phyloP scores from a whole-genome alignment of 2,329 filamentous ascomycete genomes.

The Beauveria caledonica region DNA sequence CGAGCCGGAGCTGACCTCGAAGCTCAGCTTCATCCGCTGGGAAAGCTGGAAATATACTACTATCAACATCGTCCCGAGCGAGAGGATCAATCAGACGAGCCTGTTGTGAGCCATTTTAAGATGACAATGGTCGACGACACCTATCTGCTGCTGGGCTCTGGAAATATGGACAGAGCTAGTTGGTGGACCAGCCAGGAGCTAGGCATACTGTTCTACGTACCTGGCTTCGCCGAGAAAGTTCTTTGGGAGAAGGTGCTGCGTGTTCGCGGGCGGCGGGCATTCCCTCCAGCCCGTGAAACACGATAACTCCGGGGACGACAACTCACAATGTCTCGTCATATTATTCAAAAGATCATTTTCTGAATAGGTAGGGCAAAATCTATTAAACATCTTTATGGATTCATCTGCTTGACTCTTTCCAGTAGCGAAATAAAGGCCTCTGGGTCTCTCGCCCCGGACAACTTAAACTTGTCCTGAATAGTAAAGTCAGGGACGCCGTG shows the following conservation, averaged over 20 bases:
- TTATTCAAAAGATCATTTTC: too few species aligned
- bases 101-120: conserved; percentile 70
- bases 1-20: conserved; percentile 32
- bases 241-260: conserved; percentile 32
- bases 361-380: not conserved
- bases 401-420: conserved; percentile 38
- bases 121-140: conserved; percentile 63
- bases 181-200: conserved; percentile 85
- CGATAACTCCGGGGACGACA: too few species aligned
- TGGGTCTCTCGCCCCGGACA: conserved; percentile 62
- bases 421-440: conserved; percentile 59
- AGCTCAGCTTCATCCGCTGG: conserved; percentile 32
- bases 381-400: not conserved
- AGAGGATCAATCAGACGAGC: conserved; percentile 38
- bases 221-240: conserved; percentile 26
- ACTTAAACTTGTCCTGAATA: conserved; percentile 57
- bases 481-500: conserved; percentile 66
- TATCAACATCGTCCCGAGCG: conserved; percentile 37
- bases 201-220: conserved; percentile 52
- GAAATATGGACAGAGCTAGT: conserved; percentile 77
- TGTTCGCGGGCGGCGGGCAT: conserved; percentile 21
- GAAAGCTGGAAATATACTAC: conserved; percentile 50
- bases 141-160: conserved; percentile 64
- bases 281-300: not conserved
- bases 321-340: too few species aligned